phyloP scores from a whole-genome alignment of 2,329 filamentous ascomycete genomes.

The Fusarium penzigii region DNA sequence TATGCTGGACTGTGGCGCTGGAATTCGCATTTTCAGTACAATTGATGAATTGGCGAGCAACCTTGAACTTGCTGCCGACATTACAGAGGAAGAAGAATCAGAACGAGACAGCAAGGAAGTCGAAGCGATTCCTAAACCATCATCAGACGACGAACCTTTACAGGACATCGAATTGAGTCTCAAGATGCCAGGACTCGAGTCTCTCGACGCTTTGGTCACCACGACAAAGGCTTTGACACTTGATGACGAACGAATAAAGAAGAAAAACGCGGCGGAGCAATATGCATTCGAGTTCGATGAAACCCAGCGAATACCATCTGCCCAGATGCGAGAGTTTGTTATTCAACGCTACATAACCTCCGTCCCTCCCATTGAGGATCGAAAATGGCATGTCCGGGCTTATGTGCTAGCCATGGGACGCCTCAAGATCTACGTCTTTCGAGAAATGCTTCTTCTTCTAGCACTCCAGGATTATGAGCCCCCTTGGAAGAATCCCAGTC shows the following conservation, averaged over 20 bases:
- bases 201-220: slow-evolving; percentile 35
- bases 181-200: slow-evolving; percentile 28
- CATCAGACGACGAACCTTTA: slow-evolving; percentile 1
- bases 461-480: slow-evolving; percentile 37
- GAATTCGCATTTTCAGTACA: slow-evolving; percentile 42
- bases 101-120: slow-evolving; percentile 5
- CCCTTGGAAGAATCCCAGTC: slow-evolving; percentile 37
- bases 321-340: slow-evolving; percentile 40
- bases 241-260: not conserved
- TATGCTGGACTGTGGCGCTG: slow-evolving; percentile 41
- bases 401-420: slow-evolving; percentile 40
- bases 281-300: slow-evolving; percentile 30
- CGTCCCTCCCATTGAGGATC: slow-evolving; percentile 31
- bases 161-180: slow-evolving; percentile 23
- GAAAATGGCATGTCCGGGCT: slow-evolving; percentile 40
- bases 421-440: slow-evolving; percentile 39
- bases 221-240: slow-evolving; percentile 25
- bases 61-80: slow-evolving; percentile 38
- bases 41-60: slow-evolving; percentile 37
- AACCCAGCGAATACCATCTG: slow-evolving; percentile 37
- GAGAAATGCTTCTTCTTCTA: slow-evolving; percentile 38
- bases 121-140: not conserved
- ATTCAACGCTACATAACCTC: slow-evolving; percentile 39
- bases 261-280: slow-evolving; percentile 10
- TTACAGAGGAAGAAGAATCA: slow-evolving; percentile 30